phyloP scores from a whole-genome alignment of 768 basidiomycete genomes.

The Hypsizygus marmoreus region DNA sequence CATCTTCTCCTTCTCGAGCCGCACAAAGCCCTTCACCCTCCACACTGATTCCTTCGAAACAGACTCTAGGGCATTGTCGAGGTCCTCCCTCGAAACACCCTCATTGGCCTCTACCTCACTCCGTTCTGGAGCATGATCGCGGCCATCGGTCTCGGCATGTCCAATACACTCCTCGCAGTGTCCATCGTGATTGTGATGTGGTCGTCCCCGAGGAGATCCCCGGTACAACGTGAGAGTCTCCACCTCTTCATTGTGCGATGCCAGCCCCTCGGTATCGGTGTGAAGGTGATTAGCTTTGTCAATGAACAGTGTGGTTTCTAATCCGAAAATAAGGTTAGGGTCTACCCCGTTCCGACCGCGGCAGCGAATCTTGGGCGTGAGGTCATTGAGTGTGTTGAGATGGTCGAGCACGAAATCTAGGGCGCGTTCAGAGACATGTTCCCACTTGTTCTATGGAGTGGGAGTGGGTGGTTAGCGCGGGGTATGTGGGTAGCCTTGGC shows the following conservation, averaged over 20 bases:
- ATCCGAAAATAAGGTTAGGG: constrained; percentile 82
- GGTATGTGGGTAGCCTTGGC: neutral
- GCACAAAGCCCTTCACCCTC: constrained; percentile 87
- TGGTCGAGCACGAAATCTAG: constrained; percentile 87
- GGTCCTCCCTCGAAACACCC: constrained; percentile 33
- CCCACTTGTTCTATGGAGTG: constrained; percentile 79
- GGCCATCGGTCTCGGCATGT: constrained; percentile 8
- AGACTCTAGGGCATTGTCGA: constrained; percentile 48
- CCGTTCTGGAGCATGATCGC: neutral
- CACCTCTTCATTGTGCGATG: constrained; percentile 78
- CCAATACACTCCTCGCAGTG: constrained; percentile 14
- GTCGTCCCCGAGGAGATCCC: constrained; percentile 31
- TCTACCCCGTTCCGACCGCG: constrained; percentile 65
- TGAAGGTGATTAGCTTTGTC: constrained; percentile 21
- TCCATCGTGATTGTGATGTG: constrained; percentile 22
- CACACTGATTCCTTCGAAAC: constrained; percentile 74
- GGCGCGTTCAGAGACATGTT: constrained; percentile 74
- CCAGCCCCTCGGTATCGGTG: constrained; percentile 14
- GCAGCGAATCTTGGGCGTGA: constrained; percentile 82
- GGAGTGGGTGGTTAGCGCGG: constrained; percentile 4
- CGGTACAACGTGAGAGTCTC: constrained; percentile 71
- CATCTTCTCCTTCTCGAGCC: constrained; percentile 39
- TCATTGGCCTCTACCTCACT: constrained; percentile 13
- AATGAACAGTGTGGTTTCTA: constrained; percentile 79
- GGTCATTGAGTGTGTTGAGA: constrained; percentile 86